These are phyloP conservation scores for Globisporangium nodosum DNA, from an alignment of 352 stramenopile species.

Conservation along the genomic window DNA sequence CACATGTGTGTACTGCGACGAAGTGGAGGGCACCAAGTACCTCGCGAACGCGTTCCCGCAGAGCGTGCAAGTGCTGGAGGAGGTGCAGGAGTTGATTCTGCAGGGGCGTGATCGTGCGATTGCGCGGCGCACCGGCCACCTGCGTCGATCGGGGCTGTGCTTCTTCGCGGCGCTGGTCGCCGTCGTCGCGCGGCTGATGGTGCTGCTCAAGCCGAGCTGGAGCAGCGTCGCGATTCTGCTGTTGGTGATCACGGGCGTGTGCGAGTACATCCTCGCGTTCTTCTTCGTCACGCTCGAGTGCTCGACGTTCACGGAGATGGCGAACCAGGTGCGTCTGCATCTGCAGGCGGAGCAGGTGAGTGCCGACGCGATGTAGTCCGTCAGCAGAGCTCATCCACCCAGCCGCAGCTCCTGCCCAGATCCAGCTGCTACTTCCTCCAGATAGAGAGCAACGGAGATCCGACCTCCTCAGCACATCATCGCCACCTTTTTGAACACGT, in stretches of 20 bases:
- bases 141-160: slow-evolving; percentile 28
- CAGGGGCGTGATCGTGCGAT: slow-evolving; percentile 38
- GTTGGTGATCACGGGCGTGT: slow-evolving; percentile 26
- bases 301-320: slow-evolving; percentile 73
- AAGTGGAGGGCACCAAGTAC: slow-evolving; percentile 20
- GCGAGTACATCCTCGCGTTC: slow-evolving; percentile 73
- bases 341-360: slow-evolving; percentile 26
- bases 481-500: too few species aligned
- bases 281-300: slow-evolving; percentile 80
- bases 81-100: slow-evolving; percentile 38
- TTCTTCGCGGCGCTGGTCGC: slow-evolving; percentile 8
- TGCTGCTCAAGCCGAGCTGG: slow-evolving; percentile 23
- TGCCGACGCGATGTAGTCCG: slow-evolving; percentile 2
- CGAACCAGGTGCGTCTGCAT: slow-evolving; percentile 63
- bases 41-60: slow-evolving; percentile 16
- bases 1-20: slow-evolving; percentile 43
- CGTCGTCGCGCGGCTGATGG: slow-evolving; percentile 20
- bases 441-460: too few species aligned
- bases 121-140: slow-evolving; percentile 24
- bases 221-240: slow-evolving; percentile 29
- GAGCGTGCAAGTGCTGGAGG: slow-evolving; percentile 28
- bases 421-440: too few species aligned
- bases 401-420: too few species aligned
- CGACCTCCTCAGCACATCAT: too few species aligned
- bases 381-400: too few species aligned